Evolutionary conservation across 208 protist species (phyloP).

Genomic region (Leishmania gerbilli): DNA sequence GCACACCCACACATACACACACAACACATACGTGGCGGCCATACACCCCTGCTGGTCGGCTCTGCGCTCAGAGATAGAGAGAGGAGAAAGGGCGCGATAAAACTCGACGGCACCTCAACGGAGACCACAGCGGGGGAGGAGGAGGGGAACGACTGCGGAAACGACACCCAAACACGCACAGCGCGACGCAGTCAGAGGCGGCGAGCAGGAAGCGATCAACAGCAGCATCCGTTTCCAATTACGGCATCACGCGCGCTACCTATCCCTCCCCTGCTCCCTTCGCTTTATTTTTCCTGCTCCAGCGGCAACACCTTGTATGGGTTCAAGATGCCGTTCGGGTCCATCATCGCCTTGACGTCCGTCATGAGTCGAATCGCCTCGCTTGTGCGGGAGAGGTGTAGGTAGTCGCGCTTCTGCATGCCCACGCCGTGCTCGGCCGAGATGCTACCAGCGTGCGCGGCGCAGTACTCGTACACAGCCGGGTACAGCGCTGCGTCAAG

Average conservation of each 20-base stretch:
- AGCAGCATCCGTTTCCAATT: no score
- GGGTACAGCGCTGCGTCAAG: conserved; percentile 65
- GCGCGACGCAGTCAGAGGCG: background rate
- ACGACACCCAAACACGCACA: background rate
- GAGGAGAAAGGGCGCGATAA: background rate
- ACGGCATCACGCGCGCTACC: background rate
- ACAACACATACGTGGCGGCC: no score
- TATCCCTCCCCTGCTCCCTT: background rate
- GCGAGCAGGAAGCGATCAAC: background rate
- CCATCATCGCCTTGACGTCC: conserved; percentile 88
- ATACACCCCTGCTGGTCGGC: no score
- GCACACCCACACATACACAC: no score
- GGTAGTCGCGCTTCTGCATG: conserved; percentile 85
- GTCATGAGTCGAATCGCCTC: conserved; percentile 90
- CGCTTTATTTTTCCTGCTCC: background rate
- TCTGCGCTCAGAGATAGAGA: background rate
- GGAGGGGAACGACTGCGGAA: background rate
- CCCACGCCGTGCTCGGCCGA: conserved; percentile 96
- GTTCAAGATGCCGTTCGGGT: conserved; percentile 97
- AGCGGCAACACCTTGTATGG: conserved; percentile 93
- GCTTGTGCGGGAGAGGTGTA: conserved; percentile 81
- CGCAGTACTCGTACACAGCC: conserved; percentile 72
- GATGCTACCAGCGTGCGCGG: conserved; percentile 81
- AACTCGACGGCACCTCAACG: background rate
- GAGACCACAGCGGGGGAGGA: background rate